Base-by-base conservation (phyloP, 257 asterid species). In the Solanum bulbocastanum region DNA sequence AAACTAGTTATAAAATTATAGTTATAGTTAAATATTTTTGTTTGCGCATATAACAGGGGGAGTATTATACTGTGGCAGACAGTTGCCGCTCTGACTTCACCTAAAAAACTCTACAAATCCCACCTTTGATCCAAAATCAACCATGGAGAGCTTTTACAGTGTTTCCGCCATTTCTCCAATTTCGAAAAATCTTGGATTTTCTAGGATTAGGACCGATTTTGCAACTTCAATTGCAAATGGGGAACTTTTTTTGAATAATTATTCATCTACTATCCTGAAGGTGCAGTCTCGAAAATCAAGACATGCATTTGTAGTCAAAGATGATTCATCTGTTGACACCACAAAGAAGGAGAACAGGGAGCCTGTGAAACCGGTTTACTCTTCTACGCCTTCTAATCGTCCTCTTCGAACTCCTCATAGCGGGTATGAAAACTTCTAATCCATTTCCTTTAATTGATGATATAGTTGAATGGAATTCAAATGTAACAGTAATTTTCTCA, bases 331-430 rank as follows among this genome's bases (percentile, higher is more conserved):
- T 37, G 87, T 42, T 42, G 30, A 82, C 86, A 88, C 52, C 27
- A 85, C n/a, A 66, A 83, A 33, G 52, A 9, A n/a, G 69, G 87
- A 36, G 86, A 25, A 74, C 71, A 87, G 14, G 58, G 84, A 87
- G 73, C 75, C 86, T 11, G 65, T 83, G 9, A 87, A 92, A n/a
- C 98, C 99, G 35, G 78, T 90, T 87, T 97, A 95, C 90, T 87
- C 87, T 74, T 94, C 95, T 30, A 97, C 98, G 16, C 95, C 95
- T 87, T 60, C 91, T 49, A 91, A 93, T 91, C 99, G 99, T 85
- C 96, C 94, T 75, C 95, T 92, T 81, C 92, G 98, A 85, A 96
- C 99, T 42, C 99, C 98, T 90, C 99, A 97, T 92, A 96, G 99
- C 94, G 99, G 99, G 99, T 97, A 89, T 89, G 40, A 8, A n/a